Conservation (phyloP, 257 asterid genomes). For the Verbena officinalis region DNA sequence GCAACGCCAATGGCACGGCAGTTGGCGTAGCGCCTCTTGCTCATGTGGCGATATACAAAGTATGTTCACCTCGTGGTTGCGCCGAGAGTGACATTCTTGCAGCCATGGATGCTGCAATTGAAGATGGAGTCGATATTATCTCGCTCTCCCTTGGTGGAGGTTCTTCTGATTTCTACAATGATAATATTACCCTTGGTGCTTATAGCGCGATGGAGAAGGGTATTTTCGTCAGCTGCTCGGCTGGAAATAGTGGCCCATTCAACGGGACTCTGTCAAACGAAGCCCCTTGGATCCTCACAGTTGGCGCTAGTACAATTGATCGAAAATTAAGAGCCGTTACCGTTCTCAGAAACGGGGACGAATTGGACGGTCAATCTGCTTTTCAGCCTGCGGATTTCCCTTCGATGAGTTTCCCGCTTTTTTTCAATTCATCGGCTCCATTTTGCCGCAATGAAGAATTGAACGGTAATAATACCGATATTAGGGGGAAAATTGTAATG, state of each 20-base stretch:
- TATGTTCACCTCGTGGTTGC: constrained; percentile 11
- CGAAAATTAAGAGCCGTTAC: constrained; percentile 32
- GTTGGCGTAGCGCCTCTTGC: constrained; percentile 41
- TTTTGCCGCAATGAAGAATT: not conserved
- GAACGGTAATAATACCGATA: not conserved
- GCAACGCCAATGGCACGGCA: constrained; percentile 49
- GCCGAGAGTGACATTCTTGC: constrained; percentile 33
- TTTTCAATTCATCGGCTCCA: not conserved
- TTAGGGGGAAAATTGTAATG: constrained; percentile 43
- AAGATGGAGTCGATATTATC: constrained; percentile 38
- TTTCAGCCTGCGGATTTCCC: constrained; percentile 34
- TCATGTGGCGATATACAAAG: constrained; percentile 38
- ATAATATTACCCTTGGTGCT: constrained; percentile 33
- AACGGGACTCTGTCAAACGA: not conserved
- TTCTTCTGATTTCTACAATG: not conserved
- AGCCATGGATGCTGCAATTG: constrained; percentile 41
- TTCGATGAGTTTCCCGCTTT: constrained; percentile 12
- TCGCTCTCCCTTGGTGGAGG: constrained; percentile 30
- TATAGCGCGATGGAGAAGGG: constrained; percentile 42
- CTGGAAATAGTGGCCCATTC: constrained; percentile 32
- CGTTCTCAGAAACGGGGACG: constrained; percentile 31
- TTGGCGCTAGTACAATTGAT: constrained; percentile 48
- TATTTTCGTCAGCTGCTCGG: constrained; percentile 41
- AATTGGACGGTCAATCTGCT: constrained; percentile 32
- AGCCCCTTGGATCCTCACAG: constrained; percentile 51